These are phyloP conservation scores for Pyrenophora seminiperda DNA, from an alignment of 2,329 filamentous ascomycete species.

Conservation along the genomic window DNA sequence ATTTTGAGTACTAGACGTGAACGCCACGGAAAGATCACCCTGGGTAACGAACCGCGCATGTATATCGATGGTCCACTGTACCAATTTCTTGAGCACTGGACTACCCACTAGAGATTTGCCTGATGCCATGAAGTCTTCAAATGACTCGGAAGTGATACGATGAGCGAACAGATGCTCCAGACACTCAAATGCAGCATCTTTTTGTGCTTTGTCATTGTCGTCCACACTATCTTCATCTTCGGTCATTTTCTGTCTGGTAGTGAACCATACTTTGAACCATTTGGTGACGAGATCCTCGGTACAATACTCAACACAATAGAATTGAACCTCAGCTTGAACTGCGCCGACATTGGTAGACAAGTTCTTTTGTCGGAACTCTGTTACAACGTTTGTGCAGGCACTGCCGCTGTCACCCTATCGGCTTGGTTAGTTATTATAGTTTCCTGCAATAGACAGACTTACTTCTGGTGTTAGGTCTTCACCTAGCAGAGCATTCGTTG, in stretches of 20 bases:
- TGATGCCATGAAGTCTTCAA: slow-evolving; percentile 15
- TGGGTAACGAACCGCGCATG: slow-evolving; percentile 6
- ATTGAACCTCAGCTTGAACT: slow-evolving; percentile 17
- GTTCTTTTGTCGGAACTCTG: slow-evolving; percentile 13
- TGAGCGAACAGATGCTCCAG: slow-evolving; percentile 9
- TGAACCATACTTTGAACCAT: slow-evolving; percentile 7
- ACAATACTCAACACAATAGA: slow-evolving; percentile 14
- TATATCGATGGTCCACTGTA: slow-evolving; percentile 19
- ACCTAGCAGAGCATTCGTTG: slow-evolving; percentile 22
- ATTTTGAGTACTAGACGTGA: slow-evolving; percentile 9
- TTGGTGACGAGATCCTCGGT: slow-evolving; percentile 8
- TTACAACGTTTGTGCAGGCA: slow-evolving; percentile 17
- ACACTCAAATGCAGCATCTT: slow-evolving; percentile 6
- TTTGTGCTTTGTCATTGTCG: slow-evolving; percentile 6
- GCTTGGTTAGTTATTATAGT: background rate
- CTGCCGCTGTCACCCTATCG: slow-evolving; percentile 11
- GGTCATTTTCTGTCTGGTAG: slow-evolving; percentile 1
- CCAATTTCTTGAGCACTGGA: slow-evolving; percentile 5
- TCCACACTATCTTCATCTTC: slow-evolving; percentile 8
- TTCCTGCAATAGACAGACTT: background rate
- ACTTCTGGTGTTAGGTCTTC: slow-evolving; percentile 17
- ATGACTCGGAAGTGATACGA: background rate
- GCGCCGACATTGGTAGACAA: slow-evolving; percentile 7
- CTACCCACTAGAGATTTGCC: slow-evolving; percentile 5
- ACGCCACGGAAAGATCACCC: slow-evolving; percentile 2